phyloP scores from a whole-genome alignment of 2,329 filamentous ascomycete genomes.

The Hymenoscyphus repandus region DNA sequence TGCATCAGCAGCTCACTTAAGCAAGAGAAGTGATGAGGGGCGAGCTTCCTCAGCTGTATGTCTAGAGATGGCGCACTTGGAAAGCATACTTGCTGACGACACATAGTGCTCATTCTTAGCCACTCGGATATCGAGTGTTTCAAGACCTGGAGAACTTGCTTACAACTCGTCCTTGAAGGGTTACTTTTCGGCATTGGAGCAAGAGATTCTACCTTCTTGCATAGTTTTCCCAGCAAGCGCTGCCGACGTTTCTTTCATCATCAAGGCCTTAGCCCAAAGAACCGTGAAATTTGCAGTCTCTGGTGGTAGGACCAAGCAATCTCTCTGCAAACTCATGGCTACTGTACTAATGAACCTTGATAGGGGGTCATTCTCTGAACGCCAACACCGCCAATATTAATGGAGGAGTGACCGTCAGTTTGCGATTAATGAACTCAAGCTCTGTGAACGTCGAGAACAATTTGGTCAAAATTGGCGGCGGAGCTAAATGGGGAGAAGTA shows the following conservation, averaged over 20 bases:
- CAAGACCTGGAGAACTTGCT: too few species aligned
- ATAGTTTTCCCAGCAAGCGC: background rate
- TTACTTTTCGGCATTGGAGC: background rate
- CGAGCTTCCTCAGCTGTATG: too few species aligned
- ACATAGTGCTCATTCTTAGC: too few species aligned
- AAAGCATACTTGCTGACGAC: too few species aligned
- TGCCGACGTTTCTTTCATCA: background rate
- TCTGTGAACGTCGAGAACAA: slow-evolving; percentile 24
- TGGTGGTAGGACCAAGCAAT: background rate
- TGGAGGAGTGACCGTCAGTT: slow-evolving; percentile 42
- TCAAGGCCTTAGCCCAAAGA: background rate
- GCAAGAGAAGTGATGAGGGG: too few species aligned
- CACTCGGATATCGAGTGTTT: too few species aligned
- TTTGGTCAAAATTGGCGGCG: slow-evolving; percentile 32
- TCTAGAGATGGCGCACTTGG: too few species aligned
- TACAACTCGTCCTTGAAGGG: background rate
- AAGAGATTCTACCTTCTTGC: background rate
- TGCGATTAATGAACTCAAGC: slow-evolving; percentile 27
- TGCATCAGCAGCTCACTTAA: too few species aligned
- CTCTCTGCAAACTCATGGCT: too few species aligned
- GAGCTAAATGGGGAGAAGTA: slow-evolving; percentile 35
- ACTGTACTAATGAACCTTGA: too few species aligned
- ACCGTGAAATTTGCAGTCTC: background rate
- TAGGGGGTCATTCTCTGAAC: slow-evolving; percentile 42
- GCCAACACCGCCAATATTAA: slow-evolving; percentile 41